Conservation (phyloP, 2,329 filamentous ascomycete species). For the Cercospora beticola region DNA sequence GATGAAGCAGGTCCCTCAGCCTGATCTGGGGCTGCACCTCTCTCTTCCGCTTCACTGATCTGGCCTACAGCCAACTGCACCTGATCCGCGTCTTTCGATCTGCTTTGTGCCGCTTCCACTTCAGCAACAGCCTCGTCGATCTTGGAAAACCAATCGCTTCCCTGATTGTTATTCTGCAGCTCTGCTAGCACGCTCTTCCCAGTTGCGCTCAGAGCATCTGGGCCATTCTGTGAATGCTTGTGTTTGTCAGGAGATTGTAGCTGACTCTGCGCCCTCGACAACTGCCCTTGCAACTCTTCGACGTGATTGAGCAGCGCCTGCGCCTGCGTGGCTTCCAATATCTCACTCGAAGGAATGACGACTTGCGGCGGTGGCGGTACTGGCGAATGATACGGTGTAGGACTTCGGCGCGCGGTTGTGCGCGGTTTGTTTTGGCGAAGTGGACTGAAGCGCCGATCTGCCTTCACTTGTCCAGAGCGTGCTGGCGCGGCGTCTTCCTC, state of each 20-base stretch:
- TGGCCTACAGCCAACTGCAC: neutral
- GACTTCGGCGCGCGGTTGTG: neutral
- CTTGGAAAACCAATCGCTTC: conserved; percentile 6
- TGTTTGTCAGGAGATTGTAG: neutral
- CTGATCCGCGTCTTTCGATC: neutral
- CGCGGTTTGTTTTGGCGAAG: neutral
- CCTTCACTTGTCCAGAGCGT: neutral
- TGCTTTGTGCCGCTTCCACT: neutral
- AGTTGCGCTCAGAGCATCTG: neutral
- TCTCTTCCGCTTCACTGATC: neutral
- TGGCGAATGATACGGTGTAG: neutral
- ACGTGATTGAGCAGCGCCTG: conserved; percentile 6
- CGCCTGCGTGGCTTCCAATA: conserved; percentile 5
- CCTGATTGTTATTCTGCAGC: neutral
- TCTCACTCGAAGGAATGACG: conserved; percentile 4
- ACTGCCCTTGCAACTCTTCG: neutral
- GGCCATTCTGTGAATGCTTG: neutral
- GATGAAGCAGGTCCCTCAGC: neutral
- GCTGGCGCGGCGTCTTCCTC: neutral
- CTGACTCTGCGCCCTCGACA: neutral
- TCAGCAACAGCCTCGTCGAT: conserved; percentile 10
- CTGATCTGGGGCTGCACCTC: neutral
- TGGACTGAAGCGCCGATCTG: neutral
- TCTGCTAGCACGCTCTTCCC: neutral
- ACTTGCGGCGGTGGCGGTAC: conserved; percentile 4